These are phyloP conservation scores for Chaetomium cochliodes DNA, from an alignment of 495 filamentous ascomycete genomes.

Conservation along the genomic window DNA sequence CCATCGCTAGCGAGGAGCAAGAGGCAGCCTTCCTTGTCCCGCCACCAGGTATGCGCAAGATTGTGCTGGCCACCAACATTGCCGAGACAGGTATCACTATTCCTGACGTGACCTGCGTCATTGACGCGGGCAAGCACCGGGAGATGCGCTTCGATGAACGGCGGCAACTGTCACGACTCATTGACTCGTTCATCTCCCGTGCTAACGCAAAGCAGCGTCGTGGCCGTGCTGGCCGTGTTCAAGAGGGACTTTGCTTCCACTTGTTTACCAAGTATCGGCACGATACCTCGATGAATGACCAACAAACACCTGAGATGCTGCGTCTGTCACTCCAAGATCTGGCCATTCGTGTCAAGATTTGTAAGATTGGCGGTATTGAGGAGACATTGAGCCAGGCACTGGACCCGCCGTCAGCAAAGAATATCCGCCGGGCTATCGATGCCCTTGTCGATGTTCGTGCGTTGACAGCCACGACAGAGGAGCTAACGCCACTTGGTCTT, in stretches of 20 bases:
- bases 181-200: conserved; percentile 88
- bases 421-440: conserved; percentile 88
- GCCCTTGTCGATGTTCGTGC: conserved; percentile 91
- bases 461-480: conserved; percentile 67
- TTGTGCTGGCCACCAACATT: conserved; percentile 94
- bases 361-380: conserved; percentile 88
- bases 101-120: conserved; percentile 91
- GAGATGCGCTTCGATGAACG: conserved; percentile 95
- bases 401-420: conserved; percentile 85
- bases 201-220: conserved; percentile 93
- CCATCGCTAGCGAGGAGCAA: conserved; percentile 94
- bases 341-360: conserved; percentile 94
- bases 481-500: conserved; percentile 78
- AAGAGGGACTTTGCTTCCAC: conserved; percentile 91
- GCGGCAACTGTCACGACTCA: conserved; percentile 81
- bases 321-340: conserved; percentile 91
- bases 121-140: conserved; percentile 92
- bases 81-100: conserved; percentile 98
- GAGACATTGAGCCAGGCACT: conserved; percentile 84
- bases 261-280: conserved; percentile 86
- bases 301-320: conserved; percentile 94
- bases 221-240: conserved; percentile 93
- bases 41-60: conserved; percentile 77
- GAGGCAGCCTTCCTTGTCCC: conserved; percentile 86
- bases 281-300: conserved; percentile 74